Evolutionary conservation across 139 green algal genomes (phyloP).

Genomic region (Chlorokybus atmophyticus): DNA sequence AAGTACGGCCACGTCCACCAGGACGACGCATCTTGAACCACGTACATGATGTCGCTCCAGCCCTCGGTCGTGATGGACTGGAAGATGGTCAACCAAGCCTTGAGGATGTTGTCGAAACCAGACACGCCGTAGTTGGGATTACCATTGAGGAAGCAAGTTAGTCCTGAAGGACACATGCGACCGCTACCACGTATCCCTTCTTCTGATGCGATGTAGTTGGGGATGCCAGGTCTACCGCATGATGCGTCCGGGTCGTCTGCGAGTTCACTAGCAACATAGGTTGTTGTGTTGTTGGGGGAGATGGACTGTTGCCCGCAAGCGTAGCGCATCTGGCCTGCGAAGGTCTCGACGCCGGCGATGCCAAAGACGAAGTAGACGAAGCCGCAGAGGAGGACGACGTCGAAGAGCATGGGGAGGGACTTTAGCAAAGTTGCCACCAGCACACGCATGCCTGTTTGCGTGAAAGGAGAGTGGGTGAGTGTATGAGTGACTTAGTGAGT

Average conservation of each 20-base stretch:
- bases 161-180: no score
- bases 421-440: conserved; percentile 51
- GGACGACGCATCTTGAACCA: conserved; percentile 11
- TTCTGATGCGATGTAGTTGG: no score
- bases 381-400: conserved; percentile 49
- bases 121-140: conserved; percentile 36
- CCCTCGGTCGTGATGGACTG: conserved; percentile 48
- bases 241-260: no score
- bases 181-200: no score
- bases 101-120: conserved; percentile 57
- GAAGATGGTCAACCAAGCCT: conserved; percentile 59
- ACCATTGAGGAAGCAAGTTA: no score
- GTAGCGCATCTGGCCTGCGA: conserved; percentile 33
- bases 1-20: conserved; percentile 47
- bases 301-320: conserved; percentile 11
- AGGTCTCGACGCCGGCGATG: conserved; percentile 52
- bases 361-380: conserved; percentile 64
- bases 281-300: no score
- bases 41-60: conserved; percentile 44
- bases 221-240: no score
- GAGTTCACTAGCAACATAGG: no score
- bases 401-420: conserved; percentile 51
- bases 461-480: no score
- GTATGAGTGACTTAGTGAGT: no score
- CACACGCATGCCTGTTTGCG: conserved; percentile 10